Evolutionary conservation across 2,329 filamentous ascomycete genomes (phyloP).

Genomic region (Colletotrichum sp.): DNA sequence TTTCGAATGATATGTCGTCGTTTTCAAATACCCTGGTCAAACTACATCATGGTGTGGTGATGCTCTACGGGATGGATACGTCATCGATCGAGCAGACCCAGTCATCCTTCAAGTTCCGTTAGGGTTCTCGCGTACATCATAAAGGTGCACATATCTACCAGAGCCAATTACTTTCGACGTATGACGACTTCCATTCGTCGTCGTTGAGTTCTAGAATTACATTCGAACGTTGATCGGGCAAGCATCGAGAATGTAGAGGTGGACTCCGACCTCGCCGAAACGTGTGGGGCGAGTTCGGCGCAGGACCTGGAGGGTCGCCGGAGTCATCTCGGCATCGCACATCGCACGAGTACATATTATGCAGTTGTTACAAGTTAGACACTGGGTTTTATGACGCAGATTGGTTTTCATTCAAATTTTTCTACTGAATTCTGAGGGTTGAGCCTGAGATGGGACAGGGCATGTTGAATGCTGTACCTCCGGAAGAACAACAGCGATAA

Average conservation of each 20-base stretch:
- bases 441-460: fast-evolving
- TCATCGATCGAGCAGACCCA: neutral
- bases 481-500: neutral
- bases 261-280: neutral
- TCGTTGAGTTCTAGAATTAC: fast-evolving
- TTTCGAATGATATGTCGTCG: neutral
- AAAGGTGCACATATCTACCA: neutral
- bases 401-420: neutral
- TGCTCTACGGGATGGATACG: neutral
- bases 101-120: neutral
- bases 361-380: fast-evolving
- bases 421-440: neutral
- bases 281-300: fast-evolving
- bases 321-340: neutral
- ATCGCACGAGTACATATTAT: neutral
- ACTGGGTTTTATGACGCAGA: fast-evolving
- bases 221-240: neutral
- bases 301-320: neutral
- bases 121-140: neutral
- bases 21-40: neutral
- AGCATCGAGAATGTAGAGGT: neutral
- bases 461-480: neutral
- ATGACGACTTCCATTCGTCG: neutral
- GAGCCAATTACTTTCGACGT: neutral
- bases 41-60: neutral